Conservation (phyloP, 257 asterid species). For the Fraxinus excelsior region DNA sequence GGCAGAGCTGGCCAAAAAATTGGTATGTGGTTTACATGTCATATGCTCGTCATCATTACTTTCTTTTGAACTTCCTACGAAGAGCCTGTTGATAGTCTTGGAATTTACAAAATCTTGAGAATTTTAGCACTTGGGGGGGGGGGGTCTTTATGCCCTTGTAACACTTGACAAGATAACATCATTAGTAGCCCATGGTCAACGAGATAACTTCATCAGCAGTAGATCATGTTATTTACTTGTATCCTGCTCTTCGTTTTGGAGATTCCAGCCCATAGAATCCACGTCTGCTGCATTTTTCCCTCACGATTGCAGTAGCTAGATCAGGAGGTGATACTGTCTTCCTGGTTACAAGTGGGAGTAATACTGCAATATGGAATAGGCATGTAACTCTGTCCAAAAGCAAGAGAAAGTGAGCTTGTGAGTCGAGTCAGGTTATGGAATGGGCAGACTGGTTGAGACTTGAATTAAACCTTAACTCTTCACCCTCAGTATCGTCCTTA, state of each 20-base stretch:
- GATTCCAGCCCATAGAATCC: neutral
- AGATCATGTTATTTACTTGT: neutral
- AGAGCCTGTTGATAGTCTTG: conserved; percentile 4
- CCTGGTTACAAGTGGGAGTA: neutral
- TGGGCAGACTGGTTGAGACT: neutral
- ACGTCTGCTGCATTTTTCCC: neutral
- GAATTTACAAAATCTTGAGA: neutral
- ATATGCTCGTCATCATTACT: conserved; percentile 5
- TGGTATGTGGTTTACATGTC: conserved; percentile 49
- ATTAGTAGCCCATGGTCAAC: neutral
- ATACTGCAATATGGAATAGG: neutral
- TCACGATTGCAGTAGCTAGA: neutral
- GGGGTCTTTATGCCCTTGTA: neutral
- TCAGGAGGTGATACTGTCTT: neutral
- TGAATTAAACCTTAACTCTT: neutral
- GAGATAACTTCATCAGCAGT: neutral
- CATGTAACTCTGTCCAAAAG: neutral
- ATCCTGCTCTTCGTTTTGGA: neutral
- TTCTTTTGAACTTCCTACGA: neutral
- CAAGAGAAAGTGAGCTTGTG: neutral
- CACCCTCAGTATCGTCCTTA: neutral
- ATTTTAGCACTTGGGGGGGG: neutral
- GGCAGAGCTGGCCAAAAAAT: conserved; percentile 77
- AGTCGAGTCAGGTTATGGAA: neutral
- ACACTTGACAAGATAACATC: neutral